Percentiles rank a stretch among this genome's conserved stretches.
Conservation (phyloP, 129 eudicot species). For the Escallonia rubra region DNA sequence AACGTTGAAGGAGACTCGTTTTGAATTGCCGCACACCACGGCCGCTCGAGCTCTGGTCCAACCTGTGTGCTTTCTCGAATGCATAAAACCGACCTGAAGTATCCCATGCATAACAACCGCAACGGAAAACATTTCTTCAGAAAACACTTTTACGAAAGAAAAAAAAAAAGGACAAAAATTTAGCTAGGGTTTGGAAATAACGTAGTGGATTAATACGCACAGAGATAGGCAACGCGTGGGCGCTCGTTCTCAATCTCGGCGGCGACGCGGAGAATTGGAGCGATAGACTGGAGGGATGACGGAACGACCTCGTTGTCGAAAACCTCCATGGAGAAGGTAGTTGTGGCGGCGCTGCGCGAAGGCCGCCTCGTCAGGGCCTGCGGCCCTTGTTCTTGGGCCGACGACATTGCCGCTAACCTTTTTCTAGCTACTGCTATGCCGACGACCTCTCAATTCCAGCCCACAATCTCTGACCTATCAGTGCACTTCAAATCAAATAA, state of each 20-base stretch:
- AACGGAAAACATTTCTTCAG: too few relatives aligned
- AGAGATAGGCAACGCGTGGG: constrained; percentile 93
- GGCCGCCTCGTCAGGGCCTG: constrained; percentile 49
- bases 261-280: constrained; percentile 91
- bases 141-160: too few relatives aligned
- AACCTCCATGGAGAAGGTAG: constrained; percentile 84
- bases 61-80: constrained; percentile 86
- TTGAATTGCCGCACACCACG: constrained; percentile 97
- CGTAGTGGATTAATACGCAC: constrained; percentile 29
- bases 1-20: constrained; percentile 78
- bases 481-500: neutral
- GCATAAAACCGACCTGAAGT: constrained; percentile 80
- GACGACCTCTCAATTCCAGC: neutral
- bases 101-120: neutral
- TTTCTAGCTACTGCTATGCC: neutral
- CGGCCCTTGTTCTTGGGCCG: neutral
- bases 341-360: constrained; percentile 81
- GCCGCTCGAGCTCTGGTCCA: constrained; percentile 82
- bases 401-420: neutral
- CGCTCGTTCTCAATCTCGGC: constrained; percentile 69
- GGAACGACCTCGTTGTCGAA: constrained; percentile 96
- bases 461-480: neutral
- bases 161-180: neutral
- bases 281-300: constrained; percentile 79
- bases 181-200: neutral